phyloP scores from a whole-genome alignment of 2,329 filamentous ascomycete genomes.

The Paraconiothyrium brasiliense region DNA sequence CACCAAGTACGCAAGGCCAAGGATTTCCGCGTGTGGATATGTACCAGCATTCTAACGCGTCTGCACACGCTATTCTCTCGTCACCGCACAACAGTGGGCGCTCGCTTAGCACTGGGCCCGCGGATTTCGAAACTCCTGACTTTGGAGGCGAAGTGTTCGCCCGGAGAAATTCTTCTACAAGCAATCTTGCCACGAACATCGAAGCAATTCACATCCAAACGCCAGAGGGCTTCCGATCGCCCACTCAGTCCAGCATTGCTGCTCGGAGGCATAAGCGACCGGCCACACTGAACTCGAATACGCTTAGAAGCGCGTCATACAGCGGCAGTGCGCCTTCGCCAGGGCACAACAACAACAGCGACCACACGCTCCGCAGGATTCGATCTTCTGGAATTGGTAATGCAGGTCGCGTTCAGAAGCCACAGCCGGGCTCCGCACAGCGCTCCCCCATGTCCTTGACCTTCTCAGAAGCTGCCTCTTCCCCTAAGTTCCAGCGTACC shows the following conservation, averaged over 20 bases:
- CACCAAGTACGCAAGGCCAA: slow-evolving; percentile 29
- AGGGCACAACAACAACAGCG: slow-evolving; percentile 43
- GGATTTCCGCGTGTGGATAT: slow-evolving; percentile 39
- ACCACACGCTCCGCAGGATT: slow-evolving; percentile 57
- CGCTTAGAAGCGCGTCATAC: slow-evolving; percentile 54
- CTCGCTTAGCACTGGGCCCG: slow-evolving; percentile 41
- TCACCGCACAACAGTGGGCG: slow-evolving; percentile 43
- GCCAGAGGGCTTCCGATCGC: slow-evolving; percentile 49
- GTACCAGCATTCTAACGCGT: slow-evolving; percentile 49
- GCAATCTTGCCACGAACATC: slow-evolving; percentile 51
- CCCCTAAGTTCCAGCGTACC: slow-evolving; percentile 55
- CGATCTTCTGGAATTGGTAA: slow-evolving; percentile 58
- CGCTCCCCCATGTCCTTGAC: slow-evolving; percentile 58
- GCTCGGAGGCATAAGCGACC: slow-evolving; percentile 52
- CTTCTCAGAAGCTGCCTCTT: slow-evolving; percentile 59
- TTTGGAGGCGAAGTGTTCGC: slow-evolving; percentile 46
- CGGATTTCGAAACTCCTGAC: slow-evolving; percentile 42
- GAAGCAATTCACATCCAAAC: slow-evolving; percentile 51
- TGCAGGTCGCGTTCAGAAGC: slow-evolving; percentile 59
- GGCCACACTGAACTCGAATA: slow-evolving; percentile 52
- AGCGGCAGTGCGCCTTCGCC: slow-evolving; percentile 52
- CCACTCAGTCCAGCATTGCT: slow-evolving; percentile 52
- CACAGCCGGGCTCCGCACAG: slow-evolving; percentile 55
- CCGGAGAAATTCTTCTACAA: slow-evolving; percentile 51
- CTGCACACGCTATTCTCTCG: slow-evolving; percentile 47